A percentile compares a stretch with the other conserved stretches of the same genome.
Conservation (phyloP, 2,329 filamentous ascomycete species). For the Pseudocercospora eumusae region DNA sequence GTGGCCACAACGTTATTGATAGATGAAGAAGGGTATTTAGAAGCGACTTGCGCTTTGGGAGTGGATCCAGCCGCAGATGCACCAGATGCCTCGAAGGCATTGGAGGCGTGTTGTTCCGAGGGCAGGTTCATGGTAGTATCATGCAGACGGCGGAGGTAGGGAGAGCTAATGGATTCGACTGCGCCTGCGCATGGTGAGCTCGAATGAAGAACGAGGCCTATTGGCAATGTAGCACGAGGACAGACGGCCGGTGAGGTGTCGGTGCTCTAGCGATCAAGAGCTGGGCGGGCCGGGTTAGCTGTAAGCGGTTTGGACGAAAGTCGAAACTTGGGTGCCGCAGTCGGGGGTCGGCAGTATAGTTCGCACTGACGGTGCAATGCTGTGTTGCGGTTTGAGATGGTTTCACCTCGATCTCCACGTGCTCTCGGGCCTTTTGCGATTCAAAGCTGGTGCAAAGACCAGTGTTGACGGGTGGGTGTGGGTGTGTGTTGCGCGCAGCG, state of each 20-base stretch:
- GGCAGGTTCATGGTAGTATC: conserved; percentile 30
- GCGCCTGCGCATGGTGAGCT: conserved; percentile 29
- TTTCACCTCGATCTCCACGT: conserved; percentile 11
- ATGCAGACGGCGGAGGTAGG: conserved; percentile 23
- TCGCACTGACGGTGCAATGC: not conserved
- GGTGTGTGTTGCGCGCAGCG: conserved; percentile 17
- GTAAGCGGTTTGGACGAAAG: conserved; percentile 9
- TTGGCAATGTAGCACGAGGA: conserved; percentile 19
- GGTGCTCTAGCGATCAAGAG: not conserved
- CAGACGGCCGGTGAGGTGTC: conserved; percentile 21
- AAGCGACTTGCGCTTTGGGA: conserved; percentile 22
- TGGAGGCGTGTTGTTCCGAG: conserved; percentile 26
- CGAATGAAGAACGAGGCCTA: conserved; percentile 15
- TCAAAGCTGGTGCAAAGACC: conserved; percentile 2
- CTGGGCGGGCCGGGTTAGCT: conserved; percentile 7
- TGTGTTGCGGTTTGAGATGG: conserved; percentile 9
- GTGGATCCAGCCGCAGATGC: conserved; percentile 23
- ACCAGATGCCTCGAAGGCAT: conserved; percentile 25
- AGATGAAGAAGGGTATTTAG: conserved; percentile 19
- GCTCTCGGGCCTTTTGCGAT: conserved; percentile 2
- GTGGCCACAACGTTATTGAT: conserved; percentile 23
- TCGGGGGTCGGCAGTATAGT: conserved; percentile 11
- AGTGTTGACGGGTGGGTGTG: not conserved
- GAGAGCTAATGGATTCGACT: conserved; percentile 28
- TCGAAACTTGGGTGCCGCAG: conserved; percentile 4